Evolutionary conservation across 1,284 basidiomycete genomes (phyloP).

Genomic region (Coriolopsis trogii): DNA sequence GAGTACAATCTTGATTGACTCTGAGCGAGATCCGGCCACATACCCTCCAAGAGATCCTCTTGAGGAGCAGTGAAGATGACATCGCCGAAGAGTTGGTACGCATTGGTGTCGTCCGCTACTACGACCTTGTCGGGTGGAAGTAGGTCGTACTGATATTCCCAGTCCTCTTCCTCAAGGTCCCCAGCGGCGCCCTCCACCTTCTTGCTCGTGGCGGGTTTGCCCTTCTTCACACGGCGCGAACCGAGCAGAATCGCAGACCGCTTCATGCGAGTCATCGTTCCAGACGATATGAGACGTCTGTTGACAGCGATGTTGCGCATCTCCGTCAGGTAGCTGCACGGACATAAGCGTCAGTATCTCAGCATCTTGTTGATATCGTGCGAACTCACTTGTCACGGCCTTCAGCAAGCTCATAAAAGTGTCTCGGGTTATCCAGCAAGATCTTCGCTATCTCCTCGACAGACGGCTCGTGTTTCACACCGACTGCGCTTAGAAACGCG

Average conservation of each 20-base stretch:
- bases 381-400: constrained; percentile 60
- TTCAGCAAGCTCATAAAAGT: constrained; percentile 71
- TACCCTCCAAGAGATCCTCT: constrained; percentile 84
- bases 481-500: constrained; percentile 84
- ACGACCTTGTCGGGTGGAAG: constrained; percentile 65
- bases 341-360: constrained; percentile 1
- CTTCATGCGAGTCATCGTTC: constrained; percentile 69
- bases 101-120: constrained; percentile 81
- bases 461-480: constrained; percentile 88
- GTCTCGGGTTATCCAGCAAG: constrained; percentile 63
- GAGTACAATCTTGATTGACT: neutral
- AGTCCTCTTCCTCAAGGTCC: constrained; percentile 60
- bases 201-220: constrained; percentile 34
- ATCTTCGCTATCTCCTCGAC: constrained; percentile 78
- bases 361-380: neutral
- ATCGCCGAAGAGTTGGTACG: constrained; percentile 77
- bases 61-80: constrained; percentile 85
- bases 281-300: constrained; percentile 56
- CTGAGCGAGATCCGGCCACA: too few species aligned
- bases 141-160: constrained; percentile 68
- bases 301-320: constrained; percentile 87
- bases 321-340: constrained; percentile 75
- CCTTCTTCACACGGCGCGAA: constrained; percentile 55
- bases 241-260: constrained; percentile 75
- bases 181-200: constrained; percentile 32